Evolutionary conservation across 768 basidiomycete genomes (phyloP).

Genomic region (Auricularia auricula-judae): DNA sequence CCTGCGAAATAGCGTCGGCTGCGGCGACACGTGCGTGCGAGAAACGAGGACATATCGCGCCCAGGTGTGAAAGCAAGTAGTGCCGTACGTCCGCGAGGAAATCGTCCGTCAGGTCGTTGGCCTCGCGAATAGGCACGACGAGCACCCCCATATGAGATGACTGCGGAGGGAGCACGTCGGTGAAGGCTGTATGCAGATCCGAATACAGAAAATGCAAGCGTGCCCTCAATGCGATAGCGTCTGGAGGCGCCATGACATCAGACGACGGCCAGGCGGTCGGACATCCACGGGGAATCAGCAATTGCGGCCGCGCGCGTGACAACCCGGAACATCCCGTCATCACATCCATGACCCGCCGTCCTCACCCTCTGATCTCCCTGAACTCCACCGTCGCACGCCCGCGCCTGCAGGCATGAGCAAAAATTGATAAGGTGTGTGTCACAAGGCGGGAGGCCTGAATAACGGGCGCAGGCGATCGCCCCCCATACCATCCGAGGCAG

Average conservation of each 20-base stretch:
- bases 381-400: too few species aligned
- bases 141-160: constrained; percentile 42
- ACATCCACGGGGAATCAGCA: neutral
- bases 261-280: constrained; percentile 32
- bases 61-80: constrained; percentile 43
- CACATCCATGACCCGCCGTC: constrained; percentile 28
- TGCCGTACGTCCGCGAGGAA: constrained; percentile 48
- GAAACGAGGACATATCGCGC: constrained; percentile 45
- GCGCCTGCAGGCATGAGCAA: too few species aligned
- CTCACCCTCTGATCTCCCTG: too few species aligned
- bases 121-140: constrained; percentile 38
- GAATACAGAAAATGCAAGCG: constrained; percentile 46
- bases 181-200: constrained; percentile 40
- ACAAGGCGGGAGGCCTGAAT: too few species aligned
- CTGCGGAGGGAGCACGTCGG: constrained; percentile 45
- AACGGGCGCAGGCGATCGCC: too few species aligned
- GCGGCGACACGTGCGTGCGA: constrained; percentile 52
- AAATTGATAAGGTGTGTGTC: too few species aligned
- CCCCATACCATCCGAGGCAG: too few species aligned
- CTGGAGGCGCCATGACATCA: constrained; percentile 41
- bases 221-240: constrained; percentile 45
- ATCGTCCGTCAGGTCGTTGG: constrained; percentile 42
- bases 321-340: constrained; percentile 70
- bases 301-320: constrained; percentile 27
- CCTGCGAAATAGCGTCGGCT: constrained; percentile 33